phyloP scores from a whole-genome alignment of 129 eudicot species.

The Flaveria ramosissima region DNA sequence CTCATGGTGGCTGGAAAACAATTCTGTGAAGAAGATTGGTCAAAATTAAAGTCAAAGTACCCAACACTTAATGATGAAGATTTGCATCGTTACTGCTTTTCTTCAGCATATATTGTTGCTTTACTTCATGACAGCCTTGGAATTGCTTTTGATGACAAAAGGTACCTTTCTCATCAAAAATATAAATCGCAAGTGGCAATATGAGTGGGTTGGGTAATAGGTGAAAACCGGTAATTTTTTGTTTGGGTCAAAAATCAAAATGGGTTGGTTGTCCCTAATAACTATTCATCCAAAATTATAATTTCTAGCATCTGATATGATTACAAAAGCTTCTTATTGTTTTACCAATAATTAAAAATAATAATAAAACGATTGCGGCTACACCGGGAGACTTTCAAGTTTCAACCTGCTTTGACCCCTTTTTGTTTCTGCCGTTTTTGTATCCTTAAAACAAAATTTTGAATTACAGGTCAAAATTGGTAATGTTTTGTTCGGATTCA shows the following conservation, averaged over 20 bases:
- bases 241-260: not conserved
- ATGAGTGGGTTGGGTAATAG: not conserved
- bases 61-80: constrained; percentile 63
- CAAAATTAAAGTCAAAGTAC: constrained; percentile 56
- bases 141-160: constrained; percentile 63
- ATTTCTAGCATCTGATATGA: not conserved
- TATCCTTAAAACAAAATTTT: not conserved
- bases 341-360: too few species aligned
- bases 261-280: not conserved
- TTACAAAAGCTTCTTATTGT: too few species aligned
- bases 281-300: not conserved
- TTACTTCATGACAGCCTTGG: constrained; percentile 95
- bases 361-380: not conserved
- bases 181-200: not conserved
- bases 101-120: constrained; percentile 93
- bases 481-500: not conserved
- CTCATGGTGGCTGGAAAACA: constrained; percentile 75
- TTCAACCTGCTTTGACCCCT: not conserved
- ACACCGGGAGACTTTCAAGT: not conserved
- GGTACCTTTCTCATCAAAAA: constrained; percentile 43
- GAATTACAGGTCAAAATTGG: not conserved
- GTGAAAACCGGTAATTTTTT: not conserved
- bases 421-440: not conserved
- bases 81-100: constrained; percentile 74
- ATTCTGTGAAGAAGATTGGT: constrained; percentile 89